A percentile compares a stretch with the other conserved stretches of the same genome.
phyloP scores from a whole-genome alignment of 2,329 filamentous ascomycete genomes.

The Cytospora leucostoma region DNA sequence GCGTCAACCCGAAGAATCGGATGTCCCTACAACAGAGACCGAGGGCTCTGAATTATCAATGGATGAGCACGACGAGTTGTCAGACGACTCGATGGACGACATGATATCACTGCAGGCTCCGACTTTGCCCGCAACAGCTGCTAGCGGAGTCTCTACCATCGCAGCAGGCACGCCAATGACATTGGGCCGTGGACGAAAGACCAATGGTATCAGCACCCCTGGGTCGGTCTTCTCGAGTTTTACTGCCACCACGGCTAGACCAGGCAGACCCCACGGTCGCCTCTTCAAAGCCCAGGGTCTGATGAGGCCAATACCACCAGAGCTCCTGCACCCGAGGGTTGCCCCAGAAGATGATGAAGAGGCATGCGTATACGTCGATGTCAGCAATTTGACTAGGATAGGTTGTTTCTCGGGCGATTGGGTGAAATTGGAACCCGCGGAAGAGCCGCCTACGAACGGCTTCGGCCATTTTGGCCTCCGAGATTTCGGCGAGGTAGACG shows the following conservation, averaged over 20 bases:
- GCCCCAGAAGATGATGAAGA: constrained; percentile 78
- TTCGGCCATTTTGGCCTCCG: constrained; percentile 68
- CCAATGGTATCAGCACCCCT: constrained; percentile 77
- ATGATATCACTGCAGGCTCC: constrained; percentile 89
- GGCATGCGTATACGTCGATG: constrained; percentile 86
- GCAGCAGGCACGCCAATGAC: constrained; percentile 81
- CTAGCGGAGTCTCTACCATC: constrained; percentile 77
- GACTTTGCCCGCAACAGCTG: constrained; percentile 72
- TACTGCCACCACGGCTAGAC: constrained; percentile 79
- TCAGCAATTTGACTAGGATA: constrained; percentile 80
- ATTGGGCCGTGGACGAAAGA: constrained; percentile 61
- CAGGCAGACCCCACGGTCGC: constrained; percentile 70
- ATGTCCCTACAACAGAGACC: constrained; percentile 58
- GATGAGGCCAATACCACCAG: constrained; percentile 69
- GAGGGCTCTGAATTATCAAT: constrained; percentile 62
- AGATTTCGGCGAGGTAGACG: constrained; percentile 64
- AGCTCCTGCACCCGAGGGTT: constrained; percentile 83
- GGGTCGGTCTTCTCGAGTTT: constrained; percentile 89
- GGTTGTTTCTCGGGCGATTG: constrained; percentile 98
- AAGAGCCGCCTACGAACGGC: constrained; percentile 70
- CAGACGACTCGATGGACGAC: constrained; percentile 89
- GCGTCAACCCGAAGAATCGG: constrained; percentile 59
- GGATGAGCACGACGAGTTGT: constrained; percentile 73
- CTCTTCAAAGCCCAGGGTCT: constrained; percentile 84
- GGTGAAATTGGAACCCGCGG: constrained; percentile 79